Evolutionary conservation across 306 rosid genomes (phyloP), one percentile per base, ranked within the genome.

Genomic region (Malus fusca): DNA sequence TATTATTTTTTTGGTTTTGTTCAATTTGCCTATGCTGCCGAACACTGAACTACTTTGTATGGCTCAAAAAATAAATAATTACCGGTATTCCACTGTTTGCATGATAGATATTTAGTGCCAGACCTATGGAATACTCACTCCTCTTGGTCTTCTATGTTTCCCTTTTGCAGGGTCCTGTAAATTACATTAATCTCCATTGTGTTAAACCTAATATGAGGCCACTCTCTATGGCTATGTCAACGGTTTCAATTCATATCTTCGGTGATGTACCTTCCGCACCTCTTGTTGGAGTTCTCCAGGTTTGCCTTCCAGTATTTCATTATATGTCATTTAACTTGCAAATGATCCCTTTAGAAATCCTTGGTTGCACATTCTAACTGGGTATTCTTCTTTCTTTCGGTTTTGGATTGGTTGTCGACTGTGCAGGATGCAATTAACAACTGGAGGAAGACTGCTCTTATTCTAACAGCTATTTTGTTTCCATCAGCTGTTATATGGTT

Each of bases 241-340:
- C 91, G 3, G 94, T 93, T 61, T 79, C 94, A 35, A 91, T 90
- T 78, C 98, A 93, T 83, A n/a, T 93, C 77, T 85, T 91, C 9
- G 97, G 97, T 63, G 97, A 93, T 77, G 96, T 93, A 23, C 98
- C 97, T 42, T 91, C 98, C 59, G 82, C 97, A 11, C 98, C 97
- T 55, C 92, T 93, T 69, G 91, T 91, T 80, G 98, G 97, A 82
- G 74, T 90, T 84, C 87, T 93, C 76, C 87, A 87, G 93, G 98
- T 93, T 58, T 79, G 84, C 68, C 63, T 67, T 78, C 53, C 25
- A 69, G 6, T 33, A 12, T 35, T 52, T 56, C 28, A 1, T n/a
- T n/a, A n/a, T n/a, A 10, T 56, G 28, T 22, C 22, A 25, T 56
- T n/a, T 48, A 48, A 48, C 55, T 48, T 15, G 21, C 55, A 48